Conservation (phyloP, 306 rosid species). For the Luffa acutangula region DNA sequence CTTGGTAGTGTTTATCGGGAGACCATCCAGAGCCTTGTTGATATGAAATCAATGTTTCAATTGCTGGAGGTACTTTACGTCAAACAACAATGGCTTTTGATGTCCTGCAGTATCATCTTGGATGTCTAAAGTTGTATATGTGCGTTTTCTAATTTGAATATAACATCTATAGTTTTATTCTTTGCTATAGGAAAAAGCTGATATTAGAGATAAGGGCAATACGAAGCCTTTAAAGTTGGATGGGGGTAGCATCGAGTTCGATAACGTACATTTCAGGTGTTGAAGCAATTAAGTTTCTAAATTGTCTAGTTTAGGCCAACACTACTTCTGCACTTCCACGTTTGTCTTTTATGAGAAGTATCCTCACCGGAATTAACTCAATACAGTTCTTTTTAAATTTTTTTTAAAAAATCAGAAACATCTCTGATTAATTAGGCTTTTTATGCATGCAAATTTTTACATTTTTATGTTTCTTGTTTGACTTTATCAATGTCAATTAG, state of each 20-base stretch:
- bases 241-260: conserved; percentile 68
- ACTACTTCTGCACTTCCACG: not conserved
- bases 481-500: not conserved
- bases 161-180: conserved; percentile 5
- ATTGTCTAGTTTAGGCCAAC: not conserved
- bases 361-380: not conserved
- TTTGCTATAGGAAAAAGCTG: conserved; percentile 65
- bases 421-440: not conserved
- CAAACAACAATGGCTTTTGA: not conserved
- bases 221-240: conserved; percentile 53
- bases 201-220: conserved; percentile 50
- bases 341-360: not conserved
- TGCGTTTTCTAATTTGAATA: not conserved
- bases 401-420: not conserved
- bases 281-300: not conserved
- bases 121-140: not conserved
- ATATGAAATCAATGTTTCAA: conserved; percentile 96
- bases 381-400: not conserved
- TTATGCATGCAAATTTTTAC: not conserved
- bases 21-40: conserved; percentile 90
- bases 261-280: conserved; percentile 77
- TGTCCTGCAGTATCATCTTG: not conserved
- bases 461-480: not conserved
- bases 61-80: conserved; percentile 67
- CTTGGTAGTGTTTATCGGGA: conserved; percentile 98